These are phyloP conservation scores for Pisolithus tinctorius DNA, from an alignment of 768 basidiomycete genomes.

Conservation along the genomic window DNA sequence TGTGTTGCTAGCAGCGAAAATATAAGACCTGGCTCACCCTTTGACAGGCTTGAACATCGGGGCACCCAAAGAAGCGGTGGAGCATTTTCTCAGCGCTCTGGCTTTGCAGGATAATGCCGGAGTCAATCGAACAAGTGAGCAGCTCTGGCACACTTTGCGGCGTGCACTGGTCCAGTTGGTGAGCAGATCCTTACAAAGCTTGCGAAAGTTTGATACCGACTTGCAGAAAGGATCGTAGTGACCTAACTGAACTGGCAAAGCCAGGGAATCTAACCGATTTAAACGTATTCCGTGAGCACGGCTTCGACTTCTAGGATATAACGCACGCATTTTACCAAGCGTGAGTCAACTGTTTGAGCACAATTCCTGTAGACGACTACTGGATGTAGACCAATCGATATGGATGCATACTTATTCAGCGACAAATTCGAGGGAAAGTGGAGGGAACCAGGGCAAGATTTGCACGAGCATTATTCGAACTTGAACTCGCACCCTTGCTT, in stretches of 20 bases:
- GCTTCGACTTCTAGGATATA: conserved; percentile 75
- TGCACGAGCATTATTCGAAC: too few relatives aligned
- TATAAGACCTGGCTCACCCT: conserved; percentile 1
- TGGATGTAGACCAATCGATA: background rate
- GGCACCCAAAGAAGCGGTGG: conserved; percentile 90
- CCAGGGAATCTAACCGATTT: conserved; percentile 55
- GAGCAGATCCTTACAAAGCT: background rate
- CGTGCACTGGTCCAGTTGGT: conserved; percentile 81
- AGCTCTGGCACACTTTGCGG: conserved; percentile 86
- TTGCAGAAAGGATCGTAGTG: conserved; percentile 57
- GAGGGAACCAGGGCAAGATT: too few relatives aligned
- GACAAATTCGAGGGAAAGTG: too few relatives aligned
- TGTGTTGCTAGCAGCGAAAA: conserved; percentile 34
- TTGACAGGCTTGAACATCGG: conserved; percentile 86
- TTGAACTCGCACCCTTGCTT: too few relatives aligned
- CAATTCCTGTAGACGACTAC: background rate
- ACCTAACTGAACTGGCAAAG: conserved; percentile 73
- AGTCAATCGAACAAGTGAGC: conserved; percentile 67
- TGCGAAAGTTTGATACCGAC: background rate
- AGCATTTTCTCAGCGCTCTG: conserved; percentile 87
- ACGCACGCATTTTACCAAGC: too few relatives aligned
- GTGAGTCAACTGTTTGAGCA: too few relatives aligned
- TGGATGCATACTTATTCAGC: background rate
- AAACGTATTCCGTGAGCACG: conserved; percentile 70
- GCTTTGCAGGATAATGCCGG: conserved; percentile 65